Percentiles rank a stretch among this genome's conserved stretches.
phyloP scores from a whole-genome alignment of 2,329 filamentous ascomycete genomes.

The Penicillium polonicum region DNA sequence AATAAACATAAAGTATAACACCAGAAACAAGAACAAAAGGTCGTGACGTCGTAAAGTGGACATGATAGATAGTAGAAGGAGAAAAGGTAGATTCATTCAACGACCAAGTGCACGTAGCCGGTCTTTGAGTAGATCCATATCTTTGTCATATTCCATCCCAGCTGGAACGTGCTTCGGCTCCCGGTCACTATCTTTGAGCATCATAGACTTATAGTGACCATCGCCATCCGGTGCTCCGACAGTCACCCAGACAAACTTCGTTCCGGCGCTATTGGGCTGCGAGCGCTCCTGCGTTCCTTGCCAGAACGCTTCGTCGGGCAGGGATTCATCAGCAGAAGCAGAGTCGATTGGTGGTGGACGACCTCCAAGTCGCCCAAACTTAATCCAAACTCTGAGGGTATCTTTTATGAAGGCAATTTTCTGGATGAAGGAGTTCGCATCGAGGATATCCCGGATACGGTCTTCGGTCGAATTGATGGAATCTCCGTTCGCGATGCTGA shows the following conservation, averaged over 20 bases:
- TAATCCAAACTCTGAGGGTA: conserved; percentile 43
- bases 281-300: conserved; percentile 43
- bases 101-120: conserved; percentile 29
- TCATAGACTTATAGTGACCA: conserved; percentile 43
- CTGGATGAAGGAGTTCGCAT: conserved; percentile 46
- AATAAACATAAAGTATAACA: conserved; percentile 3
- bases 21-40: conserved; percentile 10
- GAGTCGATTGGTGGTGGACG: conserved; percentile 22
- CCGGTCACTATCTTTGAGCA: conserved; percentile 29
- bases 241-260: conserved; percentile 53
- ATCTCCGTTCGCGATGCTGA: conserved; percentile 41
- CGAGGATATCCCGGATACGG: conserved; percentile 43
- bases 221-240: conserved; percentile 50
- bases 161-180: conserved; percentile 15
- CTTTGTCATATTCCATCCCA: conserved; percentile 24
- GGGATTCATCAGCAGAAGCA: conserved; percentile 13
- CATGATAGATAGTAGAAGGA: conserved; percentile 11
- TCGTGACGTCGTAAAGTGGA: conserved; percentile 28
- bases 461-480: conserved; percentile 36
- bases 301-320: conserved; percentile 39
- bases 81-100: conserved; percentile 12
- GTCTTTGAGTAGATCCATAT: conserved; percentile 33
- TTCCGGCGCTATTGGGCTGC: conserved; percentile 45
- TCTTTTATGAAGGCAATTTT: conserved; percentile 45
- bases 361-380: conserved; percentile 39